Base-by-base conservation (phyloP, 106 monocot genomes). In the Phalaenopsis equestris region DNA sequence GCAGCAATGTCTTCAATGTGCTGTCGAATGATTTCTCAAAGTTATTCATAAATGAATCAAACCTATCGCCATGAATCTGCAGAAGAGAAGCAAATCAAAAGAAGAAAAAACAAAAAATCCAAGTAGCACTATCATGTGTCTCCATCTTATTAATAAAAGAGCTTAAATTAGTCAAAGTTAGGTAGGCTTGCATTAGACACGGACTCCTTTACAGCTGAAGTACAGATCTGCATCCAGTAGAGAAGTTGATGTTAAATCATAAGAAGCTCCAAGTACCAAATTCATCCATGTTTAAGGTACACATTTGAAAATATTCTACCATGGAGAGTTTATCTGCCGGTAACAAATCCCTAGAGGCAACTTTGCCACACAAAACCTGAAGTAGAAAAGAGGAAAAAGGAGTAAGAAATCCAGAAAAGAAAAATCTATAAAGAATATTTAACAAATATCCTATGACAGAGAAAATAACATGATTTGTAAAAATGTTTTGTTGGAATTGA, bases 21-120 rank as follows among this genome's bases (percentile, higher is more conserved):
- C 90, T 94, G 56, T 80, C 72, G 84, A 98, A 98, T 85, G 97
- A 90, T 80, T 88, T 98, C 67, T 92, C 88, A 56, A 98, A 94
- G 76, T 92, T 98, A 79, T 80, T 82, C 84, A 92, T 56, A 82
- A 98, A 98, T 83, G 41, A 76, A 17, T 92, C 89, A 47, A 86
- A 91, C 56, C 81, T 90, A 17, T 88, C 68, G 5, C 97, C 97
- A 89, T 89, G 87, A 48, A 90, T 89, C 96, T 97, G 72, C 24
- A 65, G 4, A 77, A 88, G 67, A 30, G 72, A 77, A 79, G 61
- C 2, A 85, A 86, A 47, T 7, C 46, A 52, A 10, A 56, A 55
- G 18, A 41, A 52, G 2, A 76, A 56, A 1, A 45, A 58, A 15
- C 37, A 70, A 24, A 42, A 55, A 81, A 67, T 3, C 12, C 52